A percentile compares a stretch with the other conserved stretches of the same genome.
These are phyloP conservation scores for Claviceps pazoutovae DNA, from an alignment of 2,329 filamentous ascomycete species.

Conservation along the genomic window DNA sequence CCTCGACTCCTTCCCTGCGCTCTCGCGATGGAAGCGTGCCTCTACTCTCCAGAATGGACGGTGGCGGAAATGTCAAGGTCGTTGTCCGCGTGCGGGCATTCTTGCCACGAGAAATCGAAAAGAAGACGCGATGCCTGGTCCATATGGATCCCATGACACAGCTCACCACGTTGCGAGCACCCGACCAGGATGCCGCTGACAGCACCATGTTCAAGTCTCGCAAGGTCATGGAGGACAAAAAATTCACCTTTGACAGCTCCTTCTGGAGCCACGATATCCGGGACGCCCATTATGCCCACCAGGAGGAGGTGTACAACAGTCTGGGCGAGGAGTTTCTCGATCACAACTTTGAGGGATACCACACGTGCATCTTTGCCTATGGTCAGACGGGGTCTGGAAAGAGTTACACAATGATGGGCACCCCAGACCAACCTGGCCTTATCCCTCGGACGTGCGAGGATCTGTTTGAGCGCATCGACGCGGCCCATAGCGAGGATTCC, in stretches of 20 bases:
- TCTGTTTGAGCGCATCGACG: constrained; percentile 83
- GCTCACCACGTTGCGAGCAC: constrained; percentile 65
- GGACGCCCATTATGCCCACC: constrained; percentile 77
- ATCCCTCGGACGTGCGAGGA: constrained; percentile 95
- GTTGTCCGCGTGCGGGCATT: constrained; percentile 72
- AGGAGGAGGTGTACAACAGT: constrained; percentile 87
- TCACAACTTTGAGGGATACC: constrained; percentile 98
- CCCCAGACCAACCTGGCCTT: constrained; percentile 68
- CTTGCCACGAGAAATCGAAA: constrained; percentile 66
- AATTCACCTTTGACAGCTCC: constrained; percentile 91
- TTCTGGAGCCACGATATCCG: constrained; percentile 85
- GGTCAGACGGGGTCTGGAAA: constrained; percentile 96
- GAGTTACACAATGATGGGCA: constrained; percentile 97
- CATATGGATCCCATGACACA: constrained; percentile 83
- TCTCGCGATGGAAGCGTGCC: constrained; percentile 55
- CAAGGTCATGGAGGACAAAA: constrained; percentile 72
- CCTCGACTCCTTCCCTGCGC: constrained; percentile 65
- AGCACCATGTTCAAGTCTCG: constrained; percentile 46
- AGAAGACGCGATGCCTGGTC: constrained; percentile 72
- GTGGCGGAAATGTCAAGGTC: constrained; percentile 66
- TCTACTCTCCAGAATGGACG: constrained; percentile 39
- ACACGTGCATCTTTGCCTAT: constrained; percentile 98
- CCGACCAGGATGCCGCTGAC: constrained; percentile 34
- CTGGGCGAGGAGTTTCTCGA: constrained; percentile 94
- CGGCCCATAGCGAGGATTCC: constrained; percentile 60